phyloP scores from a whole-genome alignment of 2,329 filamentous ascomycete genomes.

The Aspergillus cejpii region DNA sequence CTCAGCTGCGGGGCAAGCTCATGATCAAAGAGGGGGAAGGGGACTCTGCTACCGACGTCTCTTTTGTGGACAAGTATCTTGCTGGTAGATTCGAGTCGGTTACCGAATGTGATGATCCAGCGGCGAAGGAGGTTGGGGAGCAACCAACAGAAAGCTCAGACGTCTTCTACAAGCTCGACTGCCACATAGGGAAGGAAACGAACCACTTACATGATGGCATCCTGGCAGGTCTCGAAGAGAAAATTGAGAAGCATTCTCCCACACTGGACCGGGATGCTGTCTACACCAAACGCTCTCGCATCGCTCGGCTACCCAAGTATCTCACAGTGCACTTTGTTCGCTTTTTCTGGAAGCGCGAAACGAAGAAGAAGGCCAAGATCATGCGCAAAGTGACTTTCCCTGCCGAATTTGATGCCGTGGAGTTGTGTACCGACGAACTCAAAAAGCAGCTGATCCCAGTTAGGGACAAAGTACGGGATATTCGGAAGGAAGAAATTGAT shows the following conservation, averaged over 20 bases:
- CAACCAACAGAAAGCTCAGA: constrained; percentile 62
- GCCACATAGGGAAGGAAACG: constrained; percentile 79
- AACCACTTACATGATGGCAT: constrained; percentile 92
- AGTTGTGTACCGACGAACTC: constrained; percentile 91
- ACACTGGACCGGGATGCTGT: constrained; percentile 67
- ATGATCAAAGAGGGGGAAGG: constrained; percentile 51
- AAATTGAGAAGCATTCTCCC: constrained; percentile 83
- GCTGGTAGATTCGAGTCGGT: constrained; percentile 70
- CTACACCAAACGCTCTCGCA: constrained; percentile 88
- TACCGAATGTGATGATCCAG: constrained; percentile 76
- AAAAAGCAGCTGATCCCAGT: constrained; percentile 77
- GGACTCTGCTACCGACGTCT: constrained; percentile 47
- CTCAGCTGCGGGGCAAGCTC: constrained; percentile 72
- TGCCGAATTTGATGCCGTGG: constrained; percentile 81
- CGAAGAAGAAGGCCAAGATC: constrained; percentile 98
- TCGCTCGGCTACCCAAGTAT: constrained; percentile 87
- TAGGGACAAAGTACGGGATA: constrained; percentile 91
- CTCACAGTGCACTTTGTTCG: constrained; percentile 95
- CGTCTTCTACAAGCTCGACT: constrained; percentile 84
- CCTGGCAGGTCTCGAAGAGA: constrained; percentile 70
- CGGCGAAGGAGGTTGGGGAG: constrained; percentile 68
- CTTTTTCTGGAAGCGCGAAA: constrained; percentile 95
- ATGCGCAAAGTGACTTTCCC: constrained; percentile 98
- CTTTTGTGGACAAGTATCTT: constrained; percentile 89
- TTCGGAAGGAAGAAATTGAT: constrained; percentile 91